Evolutionary conservation across 352 stramenopile species (phyloP).

Genomic region (Saprolegnia parasitica): DNA sequence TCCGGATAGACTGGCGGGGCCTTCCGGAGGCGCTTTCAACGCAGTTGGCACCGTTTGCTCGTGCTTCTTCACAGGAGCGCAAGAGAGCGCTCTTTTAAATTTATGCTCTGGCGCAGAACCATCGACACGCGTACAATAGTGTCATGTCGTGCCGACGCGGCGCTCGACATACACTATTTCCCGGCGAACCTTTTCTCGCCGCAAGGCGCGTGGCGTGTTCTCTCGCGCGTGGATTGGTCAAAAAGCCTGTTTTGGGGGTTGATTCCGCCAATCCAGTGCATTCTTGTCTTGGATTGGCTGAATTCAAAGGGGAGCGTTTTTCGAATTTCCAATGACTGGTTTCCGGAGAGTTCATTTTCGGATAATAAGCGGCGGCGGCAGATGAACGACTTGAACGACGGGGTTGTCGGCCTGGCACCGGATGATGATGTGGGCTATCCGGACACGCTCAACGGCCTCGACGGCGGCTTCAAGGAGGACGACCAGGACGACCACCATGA

Average conservation of each 20-base stretch:
- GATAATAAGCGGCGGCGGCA: conserved; percentile 16
- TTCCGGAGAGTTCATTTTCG: conserved; percentile 22
- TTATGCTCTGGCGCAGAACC: no score
- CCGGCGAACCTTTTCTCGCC: neutral
- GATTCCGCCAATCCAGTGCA: neutral
- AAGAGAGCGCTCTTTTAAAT: no score
- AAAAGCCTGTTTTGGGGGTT: neutral
- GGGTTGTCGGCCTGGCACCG: conserved; percentile 28
- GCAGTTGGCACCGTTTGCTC: no score
- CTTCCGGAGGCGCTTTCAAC: no score
- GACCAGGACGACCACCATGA: conserved; percentile 9
- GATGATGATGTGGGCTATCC: conserved; percentile 30
- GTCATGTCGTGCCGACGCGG: no score
- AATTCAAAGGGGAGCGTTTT: conserved; percentile 23
- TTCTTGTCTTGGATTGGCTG: conserved; percentile 14
- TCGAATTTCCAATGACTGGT: conserved; percentile 7
- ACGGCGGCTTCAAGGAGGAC: conserved; percentile 30
- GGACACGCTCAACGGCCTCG: conserved; percentile 27
- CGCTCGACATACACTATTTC: neutral
- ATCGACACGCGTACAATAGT: no score
- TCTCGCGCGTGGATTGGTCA: neutral
- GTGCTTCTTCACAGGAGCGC: no score
- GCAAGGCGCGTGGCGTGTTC: neutral
- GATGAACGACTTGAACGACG: conserved; percentile 30
- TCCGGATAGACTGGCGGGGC: no score